Base-by-base conservation (phyloP, 768 basidiomycete species). In the Kockovaella imperatae region DNA sequence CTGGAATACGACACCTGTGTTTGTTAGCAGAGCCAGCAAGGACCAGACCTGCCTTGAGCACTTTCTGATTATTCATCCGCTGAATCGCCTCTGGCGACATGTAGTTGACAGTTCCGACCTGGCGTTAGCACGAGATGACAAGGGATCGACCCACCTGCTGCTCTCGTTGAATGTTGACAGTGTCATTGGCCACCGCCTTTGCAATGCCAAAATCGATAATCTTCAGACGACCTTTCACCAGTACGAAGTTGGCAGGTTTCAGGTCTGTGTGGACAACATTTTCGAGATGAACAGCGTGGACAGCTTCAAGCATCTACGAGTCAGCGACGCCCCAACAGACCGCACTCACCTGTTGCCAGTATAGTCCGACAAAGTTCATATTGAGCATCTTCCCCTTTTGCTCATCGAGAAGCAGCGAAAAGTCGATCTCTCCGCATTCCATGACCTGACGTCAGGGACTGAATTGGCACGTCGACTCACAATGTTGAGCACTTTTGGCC, bases 151-250 rank as follows among this genome's bases (percentile, higher is more conserved):
- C 24, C 59, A 87, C 88, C 79, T 91, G 89, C 64, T 88, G 86
- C 59, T 99, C 93, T 48, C 93, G 78, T 56, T 93, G 89, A 49
- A 97, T 96, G 63, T 99, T 96, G 2, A 93, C 96, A 1, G 93
- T 99, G 60, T 99, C 93, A 64, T 91, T 96, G 15, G 91, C 90
- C 57, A 99, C 93, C 7, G 91, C 91, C 67, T 96, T 96, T 13
- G 93, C 91, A 62, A 99, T 99, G n/a, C 93, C 93, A 64, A 99
- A 99, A 70, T 99, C 93, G 57, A 99, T 99, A 54, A 99, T 75
- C 77, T 99, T 99, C 48, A 99, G 76, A 57, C 88, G 84, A 4
- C 93, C 93, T 50, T 84, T 83, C 47, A 97, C 93, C 25, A 99
- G 77, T 18, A 99, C 91, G 57, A 99, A 99, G 71, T 99, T 99